Conservation (phyloP, 208 protist species). For the Acanthamoeba lenticulata region DNA sequence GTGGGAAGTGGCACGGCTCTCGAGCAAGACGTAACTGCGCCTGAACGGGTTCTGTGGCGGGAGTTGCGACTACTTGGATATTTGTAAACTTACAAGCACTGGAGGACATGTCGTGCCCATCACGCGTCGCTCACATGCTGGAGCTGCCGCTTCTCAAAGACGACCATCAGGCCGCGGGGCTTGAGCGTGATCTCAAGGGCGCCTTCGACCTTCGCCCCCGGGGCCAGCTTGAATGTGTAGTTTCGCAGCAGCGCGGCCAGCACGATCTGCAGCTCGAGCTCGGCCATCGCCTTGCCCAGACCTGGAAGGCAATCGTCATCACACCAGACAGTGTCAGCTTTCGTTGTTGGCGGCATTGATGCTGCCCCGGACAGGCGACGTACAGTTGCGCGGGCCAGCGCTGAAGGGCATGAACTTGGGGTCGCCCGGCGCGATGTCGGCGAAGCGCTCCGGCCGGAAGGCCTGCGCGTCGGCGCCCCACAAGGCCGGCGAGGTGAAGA, state of each 20-base stretch:
- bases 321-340: not conserved
- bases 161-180: not conserved
- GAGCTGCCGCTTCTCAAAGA: not conserved
- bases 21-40: too few species aligned
- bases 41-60: too few species aligned
- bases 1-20: too few species aligned
- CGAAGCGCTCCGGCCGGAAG: slow-evolving; percentile 7
- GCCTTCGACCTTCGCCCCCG: not conserved
- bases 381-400: not conserved
- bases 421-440: not conserved
- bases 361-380: not conserved
- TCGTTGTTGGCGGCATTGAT: not conserved
- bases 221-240: not conserved
- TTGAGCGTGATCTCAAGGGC: slow-evolving; percentile 20
- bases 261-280: not conserved
- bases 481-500: not conserved
- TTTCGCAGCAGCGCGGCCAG: not conserved
- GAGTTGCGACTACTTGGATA: too few species aligned
- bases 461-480: not conserved
- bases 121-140: not conserved
- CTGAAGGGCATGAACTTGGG: slow-evolving; percentile 50
- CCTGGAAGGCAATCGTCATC: not conserved
- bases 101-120: too few species aligned
- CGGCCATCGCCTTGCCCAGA: slow-evolving; percentile 2
- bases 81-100: too few species aligned